These are phyloP conservation scores for Arthrobotrys sinensis DNA, from an alignment of 2,329 filamentous ascomycete genomes.

Conservation along the genomic window DNA sequence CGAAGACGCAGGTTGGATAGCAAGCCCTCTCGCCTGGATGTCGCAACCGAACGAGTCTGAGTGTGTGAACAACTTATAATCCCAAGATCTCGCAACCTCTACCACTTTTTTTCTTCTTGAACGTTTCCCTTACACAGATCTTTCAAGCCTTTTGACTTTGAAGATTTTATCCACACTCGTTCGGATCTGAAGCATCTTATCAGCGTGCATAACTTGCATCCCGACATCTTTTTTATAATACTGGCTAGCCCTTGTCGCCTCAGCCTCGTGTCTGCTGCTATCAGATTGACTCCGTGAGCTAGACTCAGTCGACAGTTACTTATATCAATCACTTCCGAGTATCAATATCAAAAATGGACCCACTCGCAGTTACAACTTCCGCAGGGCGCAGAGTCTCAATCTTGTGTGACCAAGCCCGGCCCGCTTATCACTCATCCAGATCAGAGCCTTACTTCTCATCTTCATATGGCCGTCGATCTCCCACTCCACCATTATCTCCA, in stretches of 20 bases:
- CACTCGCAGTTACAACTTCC: constrained; percentile 64
- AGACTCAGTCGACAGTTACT: constrained; percentile 11
- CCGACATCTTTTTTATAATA: constrained; percentile 14
- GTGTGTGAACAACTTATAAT: constrained; percentile 53
- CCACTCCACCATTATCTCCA: constrained; percentile 64
- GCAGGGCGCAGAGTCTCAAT: constrained; percentile 64
- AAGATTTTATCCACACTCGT: constrained; percentile 43
- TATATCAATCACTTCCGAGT: background rate
- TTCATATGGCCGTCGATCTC: constrained; percentile 62
- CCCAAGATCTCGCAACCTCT: constrained; percentile 56
- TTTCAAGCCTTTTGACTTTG: constrained; percentile 32
- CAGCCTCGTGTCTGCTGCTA: constrained; percentile 6
- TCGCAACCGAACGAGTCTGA: constrained; percentile 60
- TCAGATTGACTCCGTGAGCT: constrained; percentile 20
- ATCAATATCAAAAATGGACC: constrained; percentile 61
- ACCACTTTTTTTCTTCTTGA: constrained; percentile 24
- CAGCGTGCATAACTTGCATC: constrained; percentile 25
- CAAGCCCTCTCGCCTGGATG: constrained; percentile 60
- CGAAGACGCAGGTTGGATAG: constrained; percentile 46
- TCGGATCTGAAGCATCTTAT: constrained; percentile 32
- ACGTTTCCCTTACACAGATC: constrained; percentile 32
- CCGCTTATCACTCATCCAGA: constrained; percentile 31
- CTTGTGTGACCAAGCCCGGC: constrained; percentile 61
- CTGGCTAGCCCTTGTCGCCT: background rate
- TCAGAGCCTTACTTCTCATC: constrained; percentile 61